Conservation (phyloP, 345 rosid genomes). For the Mallotus nudiflorus region DNA sequence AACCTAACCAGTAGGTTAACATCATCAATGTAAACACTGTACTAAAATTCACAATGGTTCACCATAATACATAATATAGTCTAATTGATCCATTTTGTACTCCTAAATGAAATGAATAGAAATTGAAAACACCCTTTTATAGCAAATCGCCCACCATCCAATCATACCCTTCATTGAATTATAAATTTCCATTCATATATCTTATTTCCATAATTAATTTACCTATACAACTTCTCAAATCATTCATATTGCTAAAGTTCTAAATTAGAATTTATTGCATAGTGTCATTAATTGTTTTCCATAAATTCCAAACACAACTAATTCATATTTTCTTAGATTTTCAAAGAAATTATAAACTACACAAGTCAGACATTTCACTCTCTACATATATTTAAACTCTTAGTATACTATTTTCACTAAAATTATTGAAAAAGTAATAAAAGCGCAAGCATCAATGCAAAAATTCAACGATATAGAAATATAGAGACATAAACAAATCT, state of each 20-base stretch:
- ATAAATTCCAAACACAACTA: not conserved
- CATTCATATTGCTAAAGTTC: not conserved
- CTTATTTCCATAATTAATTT: not conserved
- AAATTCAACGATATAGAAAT: not conserved
- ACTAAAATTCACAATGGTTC: not conserved
- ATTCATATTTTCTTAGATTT: not conserved
- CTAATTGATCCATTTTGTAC: not conserved
- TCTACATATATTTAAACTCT: not conserved
- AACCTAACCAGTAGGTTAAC: not conserved
- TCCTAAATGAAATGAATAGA: not conserved
- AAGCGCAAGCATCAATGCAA: too few relatives aligned
- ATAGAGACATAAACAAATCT: conserved; percentile 5
- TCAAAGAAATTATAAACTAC: not conserved
- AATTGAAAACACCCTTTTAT: not conserved
- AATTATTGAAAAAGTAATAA: too few relatives aligned
- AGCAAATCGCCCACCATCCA: not conserved
- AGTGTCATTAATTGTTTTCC: not conserved
- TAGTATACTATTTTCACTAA: not conserved
- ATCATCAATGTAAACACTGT: not conserved
- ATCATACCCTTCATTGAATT: not conserved
- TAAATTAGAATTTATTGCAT: not conserved
- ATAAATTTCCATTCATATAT: not conserved
- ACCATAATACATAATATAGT: not conserved
- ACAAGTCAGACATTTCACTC: not conserved
- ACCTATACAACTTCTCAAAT: not conserved